phyloP scores from a whole-genome alignment of 176 grass and related monocot species.

The Leersia perrieri region DNA sequence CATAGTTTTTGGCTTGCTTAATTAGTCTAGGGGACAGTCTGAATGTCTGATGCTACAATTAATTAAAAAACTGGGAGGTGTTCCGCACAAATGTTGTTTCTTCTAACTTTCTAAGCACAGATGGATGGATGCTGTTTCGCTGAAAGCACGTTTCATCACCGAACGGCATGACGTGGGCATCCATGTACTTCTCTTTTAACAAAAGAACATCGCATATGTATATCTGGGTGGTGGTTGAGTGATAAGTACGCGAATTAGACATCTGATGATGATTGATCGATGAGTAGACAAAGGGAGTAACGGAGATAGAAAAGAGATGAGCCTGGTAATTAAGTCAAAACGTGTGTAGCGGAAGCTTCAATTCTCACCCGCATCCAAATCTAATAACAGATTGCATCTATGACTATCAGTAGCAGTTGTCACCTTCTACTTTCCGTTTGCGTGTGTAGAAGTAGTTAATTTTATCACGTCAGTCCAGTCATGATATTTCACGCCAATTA shows the following conservation, averaged over 20 bases:
- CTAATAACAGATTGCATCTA: constrained; percentile 6
- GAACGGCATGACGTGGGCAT: neutral
- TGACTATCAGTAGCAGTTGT: neutral
- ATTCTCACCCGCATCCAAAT: neutral
- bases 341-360: constrained; percentile 1
- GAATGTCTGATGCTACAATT: neutral
- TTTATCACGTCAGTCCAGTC: neutral
- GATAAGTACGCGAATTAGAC: neutral
- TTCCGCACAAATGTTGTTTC: neutral
- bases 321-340: constrained; percentile 15
- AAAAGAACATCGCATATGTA: neutral
- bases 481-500: neutral
- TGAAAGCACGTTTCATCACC: neutral
- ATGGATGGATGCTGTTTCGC: neutral
- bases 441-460: neutral
- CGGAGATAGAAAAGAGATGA: neutral
- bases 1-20: no score
- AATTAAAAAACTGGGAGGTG: neutral
- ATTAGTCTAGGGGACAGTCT: neutral
- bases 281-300: neutral
- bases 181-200: neutral
- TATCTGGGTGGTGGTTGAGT: constrained; percentile 25
- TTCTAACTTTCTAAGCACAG: neutral
- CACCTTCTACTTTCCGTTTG: no score
- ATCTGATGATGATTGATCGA: neutral